These are phyloP conservation scores for Termitomyces eurrhizus DNA, from an alignment of 768 basidiomycete species.

Conservation along the genomic window DNA sequence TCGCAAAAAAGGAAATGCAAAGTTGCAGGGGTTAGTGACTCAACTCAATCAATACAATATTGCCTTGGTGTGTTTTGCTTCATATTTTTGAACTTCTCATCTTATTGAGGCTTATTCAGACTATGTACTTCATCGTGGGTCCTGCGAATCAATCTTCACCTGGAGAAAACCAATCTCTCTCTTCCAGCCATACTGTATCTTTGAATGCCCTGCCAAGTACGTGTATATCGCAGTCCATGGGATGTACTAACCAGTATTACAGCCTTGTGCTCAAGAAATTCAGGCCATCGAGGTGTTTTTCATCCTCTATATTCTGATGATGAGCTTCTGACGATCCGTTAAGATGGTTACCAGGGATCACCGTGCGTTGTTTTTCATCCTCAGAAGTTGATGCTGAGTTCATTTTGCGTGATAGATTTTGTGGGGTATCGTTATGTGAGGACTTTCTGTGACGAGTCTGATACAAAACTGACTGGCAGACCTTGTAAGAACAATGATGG, in stretches of 20 bases:
- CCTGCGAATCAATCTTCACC: background rate
- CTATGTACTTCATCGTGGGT: conserved; percentile 68
- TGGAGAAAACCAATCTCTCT: background rate
- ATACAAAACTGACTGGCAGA: background rate
- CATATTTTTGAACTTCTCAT: background rate
- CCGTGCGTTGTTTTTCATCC: conserved; percentile 31
- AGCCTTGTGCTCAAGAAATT: conserved; percentile 58
- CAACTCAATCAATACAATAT: conserved; percentile 64
- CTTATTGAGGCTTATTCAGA: conserved; percentile 30
- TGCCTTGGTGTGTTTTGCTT: conserved; percentile 42
- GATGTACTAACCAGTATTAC: background rate
- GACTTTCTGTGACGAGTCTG: background rate
- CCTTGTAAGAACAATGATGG: conserved; percentile 52
- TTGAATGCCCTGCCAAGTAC: conserved; percentile 71
- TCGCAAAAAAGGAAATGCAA: conserved; percentile 51
- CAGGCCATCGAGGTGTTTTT: conserved; percentile 52
- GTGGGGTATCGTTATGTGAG: conserved; percentile 65
- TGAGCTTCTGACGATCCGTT: conserved; percentile 14
- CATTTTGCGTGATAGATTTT: conserved; percentile 33
- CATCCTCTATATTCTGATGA: background rate
- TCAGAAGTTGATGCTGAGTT: background rate
- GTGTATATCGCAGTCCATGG: conserved; percentile 17
- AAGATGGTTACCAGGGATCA: conserved; percentile 64
- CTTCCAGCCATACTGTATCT: conserved; percentile 51
- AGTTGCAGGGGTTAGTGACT: conserved; percentile 54